Conservation (phyloP, 192 early-diverging fungal genomes). For the Coemansia biformis region DNA sequence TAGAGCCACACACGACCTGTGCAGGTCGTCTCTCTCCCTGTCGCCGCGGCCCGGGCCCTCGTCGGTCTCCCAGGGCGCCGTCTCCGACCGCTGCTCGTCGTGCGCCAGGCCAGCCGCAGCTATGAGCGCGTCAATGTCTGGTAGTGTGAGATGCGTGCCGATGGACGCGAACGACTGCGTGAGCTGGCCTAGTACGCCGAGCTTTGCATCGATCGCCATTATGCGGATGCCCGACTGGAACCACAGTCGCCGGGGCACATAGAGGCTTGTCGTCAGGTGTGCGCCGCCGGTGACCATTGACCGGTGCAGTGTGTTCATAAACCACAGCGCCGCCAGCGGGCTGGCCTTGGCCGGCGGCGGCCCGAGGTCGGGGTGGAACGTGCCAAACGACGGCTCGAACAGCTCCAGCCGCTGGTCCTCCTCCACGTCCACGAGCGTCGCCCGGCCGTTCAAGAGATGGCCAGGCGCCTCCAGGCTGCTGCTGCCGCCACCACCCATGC, state of each 20-base stretch:
- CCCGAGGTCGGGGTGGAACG: conserved; percentile 40
- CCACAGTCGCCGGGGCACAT: conserved; percentile 49
- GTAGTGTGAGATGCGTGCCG: conserved; percentile 25
- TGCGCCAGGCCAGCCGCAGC: conserved; percentile 6
- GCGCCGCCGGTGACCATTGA: conserved; percentile 47
- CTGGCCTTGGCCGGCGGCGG: conserved; percentile 43
- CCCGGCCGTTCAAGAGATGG: conserved; percentile 15
- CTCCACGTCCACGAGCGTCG: conserved; percentile 43
- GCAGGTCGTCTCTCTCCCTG: conserved; percentile 36
- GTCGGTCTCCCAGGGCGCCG: conserved; percentile 43
- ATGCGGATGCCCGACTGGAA: conserved; percentile 50
- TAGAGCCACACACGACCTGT: conserved; percentile 46
- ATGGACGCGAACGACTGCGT: conserved; percentile 42
- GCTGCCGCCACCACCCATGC: neutral
- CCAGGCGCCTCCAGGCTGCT: neutral
- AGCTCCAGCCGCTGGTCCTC: conserved; percentile 48
- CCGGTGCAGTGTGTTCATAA: conserved; percentile 42
- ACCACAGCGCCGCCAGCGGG: conserved; percentile 47
- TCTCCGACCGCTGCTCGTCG: conserved; percentile 24
- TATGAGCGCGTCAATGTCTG: conserved; percentile 25
- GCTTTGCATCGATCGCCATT: conserved; percentile 48
- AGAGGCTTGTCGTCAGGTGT: conserved; percentile 42
- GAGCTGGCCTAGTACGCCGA: conserved; percentile 43
- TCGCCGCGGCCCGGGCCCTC: conserved; percentile 14
- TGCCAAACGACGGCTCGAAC: conserved; percentile 50